Conservation (phyloP, 2,329 filamentous ascomycete species). For the Trichoderma oligosporum region DNA sequence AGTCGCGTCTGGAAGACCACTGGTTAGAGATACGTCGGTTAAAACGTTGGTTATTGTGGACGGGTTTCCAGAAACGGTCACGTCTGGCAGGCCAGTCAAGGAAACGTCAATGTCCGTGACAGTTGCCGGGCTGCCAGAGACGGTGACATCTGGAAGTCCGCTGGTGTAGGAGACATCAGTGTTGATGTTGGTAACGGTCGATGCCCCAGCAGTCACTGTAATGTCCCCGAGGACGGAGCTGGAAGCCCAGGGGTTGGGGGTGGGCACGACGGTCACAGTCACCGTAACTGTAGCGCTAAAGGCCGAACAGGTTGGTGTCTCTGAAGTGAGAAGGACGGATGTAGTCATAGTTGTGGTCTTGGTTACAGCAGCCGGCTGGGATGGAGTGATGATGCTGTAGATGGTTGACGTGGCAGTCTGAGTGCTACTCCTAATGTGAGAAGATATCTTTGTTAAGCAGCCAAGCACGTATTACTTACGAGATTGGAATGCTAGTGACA, state of each 20-base stretch:
- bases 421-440: slow-evolving; percentile 27
- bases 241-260: slow-evolving; percentile 12
- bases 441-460: neutral
- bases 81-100: slow-evolving; percentile 27
- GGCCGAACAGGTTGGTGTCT: slow-evolving; percentile 18
- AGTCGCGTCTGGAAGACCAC: slow-evolving; percentile 30
- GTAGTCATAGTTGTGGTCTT: slow-evolving; percentile 25
- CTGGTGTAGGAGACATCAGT: slow-evolving; percentile 30
- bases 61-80: slow-evolving; percentile 30
- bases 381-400: slow-evolving; percentile 29
- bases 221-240: slow-evolving; percentile 23
- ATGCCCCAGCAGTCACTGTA: slow-evolving; percentile 30
- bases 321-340: slow-evolving; percentile 16
- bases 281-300: slow-evolving; percentile 27
- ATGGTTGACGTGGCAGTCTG: slow-evolving; percentile 34
- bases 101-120: slow-evolving; percentile 30
- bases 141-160: slow-evolving; percentile 32
- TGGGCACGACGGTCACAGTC: slow-evolving; percentile 25
- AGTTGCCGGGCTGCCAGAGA: slow-evolving; percentile 33
- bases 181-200: slow-evolving; percentile 31
- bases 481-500: slow-evolving; percentile 32
- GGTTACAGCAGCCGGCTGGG: slow-evolving; percentile 20
- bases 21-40: slow-evolving; percentile 24
- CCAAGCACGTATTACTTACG: slow-evolving; percentile 29
- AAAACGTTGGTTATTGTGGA: slow-evolving; percentile 31